phyloP scores from a whole-genome alignment of 768 basidiomycete species.

The Vararia minispora region DNA sequence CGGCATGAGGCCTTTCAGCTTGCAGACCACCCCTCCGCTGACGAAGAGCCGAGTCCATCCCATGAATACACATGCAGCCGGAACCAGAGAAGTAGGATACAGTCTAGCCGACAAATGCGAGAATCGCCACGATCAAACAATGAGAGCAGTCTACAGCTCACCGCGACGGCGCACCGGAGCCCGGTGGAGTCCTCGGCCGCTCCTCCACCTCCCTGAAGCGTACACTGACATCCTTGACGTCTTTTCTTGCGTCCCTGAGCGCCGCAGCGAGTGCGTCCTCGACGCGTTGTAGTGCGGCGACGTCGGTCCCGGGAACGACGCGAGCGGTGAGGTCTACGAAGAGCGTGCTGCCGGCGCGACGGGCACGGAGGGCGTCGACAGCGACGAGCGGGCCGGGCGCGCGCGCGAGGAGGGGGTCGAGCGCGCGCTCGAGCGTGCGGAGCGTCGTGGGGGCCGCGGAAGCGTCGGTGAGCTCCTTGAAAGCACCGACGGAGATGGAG shows the following conservation, averaged over 20 bases:
- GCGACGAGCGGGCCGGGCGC: conserved; percentile 24
- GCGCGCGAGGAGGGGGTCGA: conserved; percentile 35
- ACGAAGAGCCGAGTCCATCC: too few relatives aligned
- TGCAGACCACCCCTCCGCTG: too few relatives aligned
- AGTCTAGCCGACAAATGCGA: too few relatives aligned
- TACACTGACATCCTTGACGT: conserved; percentile 63
- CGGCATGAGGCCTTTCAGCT: too few relatives aligned
- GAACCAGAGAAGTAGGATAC: too few relatives aligned
- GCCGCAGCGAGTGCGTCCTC: conserved; percentile 49
- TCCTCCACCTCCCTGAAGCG: conserved; percentile 44
- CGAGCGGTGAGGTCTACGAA: conserved; percentile 78
- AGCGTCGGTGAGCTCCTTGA: conserved; percentile 77
- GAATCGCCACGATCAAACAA: too few relatives aligned
- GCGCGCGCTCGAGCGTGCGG: conserved; percentile 38
- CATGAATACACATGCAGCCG: too few relatives aligned
- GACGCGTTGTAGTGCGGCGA: conserved; percentile 45
- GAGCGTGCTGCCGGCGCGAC: conserved; percentile 69
- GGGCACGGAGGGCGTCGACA: conserved; percentile 52
- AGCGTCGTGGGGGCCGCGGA: conserved; percentile 52
- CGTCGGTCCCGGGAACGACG: conserved; percentile 50
- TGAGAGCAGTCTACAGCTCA: too few relatives aligned
- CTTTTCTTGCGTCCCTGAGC: conserved; percentile 46
- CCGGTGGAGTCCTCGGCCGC: too few relatives aligned
- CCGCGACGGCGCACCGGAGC: too few relatives aligned
- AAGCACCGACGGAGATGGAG: conserved; percentile 52